A percentile compares a stretch with the other conserved stretches of the same genome.
phyloP scores from a whole-genome alignment of 306 rosid genomes.

The Lathyrus tuberosus region DNA sequence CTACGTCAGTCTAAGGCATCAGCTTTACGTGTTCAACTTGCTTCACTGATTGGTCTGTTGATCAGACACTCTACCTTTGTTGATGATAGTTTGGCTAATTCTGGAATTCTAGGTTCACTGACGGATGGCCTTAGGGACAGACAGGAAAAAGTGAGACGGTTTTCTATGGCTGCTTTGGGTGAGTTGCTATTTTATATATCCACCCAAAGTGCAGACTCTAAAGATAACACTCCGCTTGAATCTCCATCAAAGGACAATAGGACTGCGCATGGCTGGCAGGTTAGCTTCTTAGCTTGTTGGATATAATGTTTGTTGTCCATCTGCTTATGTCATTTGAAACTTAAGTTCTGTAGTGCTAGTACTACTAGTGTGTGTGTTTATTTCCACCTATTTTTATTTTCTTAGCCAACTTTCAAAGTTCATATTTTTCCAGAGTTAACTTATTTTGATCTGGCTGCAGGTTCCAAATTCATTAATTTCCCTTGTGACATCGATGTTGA shows the following conservation, averaged over 20 bases:
- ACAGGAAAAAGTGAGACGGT: constrained; percentile 94
- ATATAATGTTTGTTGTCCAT: constrained; percentile 27
- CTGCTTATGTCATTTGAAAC: constrained; percentile 29
- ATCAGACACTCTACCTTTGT: constrained; percentile 90
- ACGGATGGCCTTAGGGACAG: constrained; percentile 92
- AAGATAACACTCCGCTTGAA: constrained; percentile 66
- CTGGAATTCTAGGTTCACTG: constrained; percentile 84
- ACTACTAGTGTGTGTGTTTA: neutral
- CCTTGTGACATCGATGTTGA: constrained; percentile 75
- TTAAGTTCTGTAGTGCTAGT: constrained; percentile 33
- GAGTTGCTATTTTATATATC: constrained; percentile 92
- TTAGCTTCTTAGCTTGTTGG: constrained; percentile 48
- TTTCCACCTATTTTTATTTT: neutral
- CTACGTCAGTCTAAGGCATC: constrained; percentile 82
- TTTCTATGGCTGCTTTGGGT: constrained; percentile 98
- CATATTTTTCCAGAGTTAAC: constrained; percentile 16
- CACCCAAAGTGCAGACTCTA: constrained; percentile 75
- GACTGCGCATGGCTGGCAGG: constrained; percentile 83
- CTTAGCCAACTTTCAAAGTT: constrained; percentile 16
- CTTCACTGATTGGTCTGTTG: constrained; percentile 86
- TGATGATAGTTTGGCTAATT: constrained; percentile 81
- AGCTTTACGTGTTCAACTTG: constrained; percentile 90
- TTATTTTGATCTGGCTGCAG: constrained; percentile 49
- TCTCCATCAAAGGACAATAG: constrained; percentile 81
- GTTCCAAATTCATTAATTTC: constrained; percentile 84